Conservation (phyloP, 148 eudicot species). For the Heliamphora exappendiculata region DNA sequence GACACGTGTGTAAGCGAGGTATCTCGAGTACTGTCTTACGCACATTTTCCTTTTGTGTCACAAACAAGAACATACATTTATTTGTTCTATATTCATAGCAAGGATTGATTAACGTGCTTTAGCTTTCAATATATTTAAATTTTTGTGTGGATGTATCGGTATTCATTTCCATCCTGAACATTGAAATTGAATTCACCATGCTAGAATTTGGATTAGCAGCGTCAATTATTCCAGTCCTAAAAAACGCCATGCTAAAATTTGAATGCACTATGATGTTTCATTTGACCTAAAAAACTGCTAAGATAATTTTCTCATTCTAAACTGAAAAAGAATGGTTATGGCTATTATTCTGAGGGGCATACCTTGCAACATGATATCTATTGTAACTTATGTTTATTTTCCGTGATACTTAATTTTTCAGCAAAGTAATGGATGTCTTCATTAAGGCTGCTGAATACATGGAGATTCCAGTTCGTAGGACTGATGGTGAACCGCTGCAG, state of each 20-base stretch:
- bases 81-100: not conserved
- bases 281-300: not conserved
- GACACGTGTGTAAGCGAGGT: not conserved
- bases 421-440: conserved; percentile 94
- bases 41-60: not conserved
- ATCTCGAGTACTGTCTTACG: not conserved
- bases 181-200: not conserved
- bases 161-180: not conserved
- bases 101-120: not conserved
- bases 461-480: conserved; percentile 87
- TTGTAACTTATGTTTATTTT: not conserved
- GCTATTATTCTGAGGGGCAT: not conserved
- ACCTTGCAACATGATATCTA: not conserved
- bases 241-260: too few relatives aligned
- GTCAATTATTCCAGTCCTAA: not conserved
- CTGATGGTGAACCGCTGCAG: conserved; percentile 85
- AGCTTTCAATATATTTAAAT: not conserved
- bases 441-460: conserved; percentile 82
- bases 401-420: conserved; percentile 20
- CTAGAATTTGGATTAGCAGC: not conserved
- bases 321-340: not conserved
- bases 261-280: not conserved
- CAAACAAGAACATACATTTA: not conserved
- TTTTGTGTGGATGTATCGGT: not conserved
- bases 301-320: not conserved